Percentiles rank a stretch among this genome's conserved stretches.
Conservation (phyloP, 768 basidiomycete genomes). For the Boletellus sp. region DNA sequence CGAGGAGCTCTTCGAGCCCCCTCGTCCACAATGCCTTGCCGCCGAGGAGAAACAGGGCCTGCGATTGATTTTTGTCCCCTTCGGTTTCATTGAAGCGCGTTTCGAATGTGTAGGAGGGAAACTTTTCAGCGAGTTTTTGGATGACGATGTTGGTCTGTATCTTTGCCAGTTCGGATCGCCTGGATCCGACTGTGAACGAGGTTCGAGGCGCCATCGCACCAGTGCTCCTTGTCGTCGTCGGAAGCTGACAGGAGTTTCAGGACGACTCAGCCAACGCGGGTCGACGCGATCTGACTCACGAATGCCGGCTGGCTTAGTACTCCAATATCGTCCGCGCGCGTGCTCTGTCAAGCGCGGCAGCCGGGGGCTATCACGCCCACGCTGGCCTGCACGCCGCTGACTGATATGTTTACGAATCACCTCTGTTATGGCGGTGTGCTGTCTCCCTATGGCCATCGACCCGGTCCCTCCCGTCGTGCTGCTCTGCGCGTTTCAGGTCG, state of each 20-base stretch:
- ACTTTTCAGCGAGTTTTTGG: slow-evolving; percentile 53
- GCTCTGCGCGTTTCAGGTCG: too few species aligned
- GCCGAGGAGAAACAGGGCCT: slow-evolving; percentile 83
- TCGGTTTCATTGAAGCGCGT: slow-evolving; percentile 66
- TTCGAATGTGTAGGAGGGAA: slow-evolving; percentile 48
- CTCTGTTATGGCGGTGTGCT: too few species aligned
- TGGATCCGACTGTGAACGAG: slow-evolving; percentile 75
- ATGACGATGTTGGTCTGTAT: slow-evolving; percentile 84
- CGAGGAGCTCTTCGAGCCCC: slow-evolving; percentile 85
- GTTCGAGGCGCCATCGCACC: slow-evolving; percentile 31
- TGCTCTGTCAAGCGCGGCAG: too few species aligned
- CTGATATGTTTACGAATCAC: too few species aligned
- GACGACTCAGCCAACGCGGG: too few species aligned
- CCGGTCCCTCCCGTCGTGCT: too few species aligned
- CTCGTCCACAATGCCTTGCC: slow-evolving; percentile 96
- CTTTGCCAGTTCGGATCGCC: slow-evolving; percentile 84
- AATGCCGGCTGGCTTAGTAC: not conserved
- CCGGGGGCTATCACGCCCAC: too few species aligned
- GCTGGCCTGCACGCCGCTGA: too few species aligned
- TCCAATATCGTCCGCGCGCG: too few species aligned
- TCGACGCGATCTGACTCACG: not conserved
- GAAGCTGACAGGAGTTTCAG: not conserved
- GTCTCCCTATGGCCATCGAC: too few species aligned
- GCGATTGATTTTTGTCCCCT: slow-evolving; percentile 88
- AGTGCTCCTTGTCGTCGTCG: not conserved